Evolutionary conservation across 1,284 basidiomycete species (phyloP), one percentile per base, ranked within the genome.

Genomic region (Cryptococcus sp.): DNA sequence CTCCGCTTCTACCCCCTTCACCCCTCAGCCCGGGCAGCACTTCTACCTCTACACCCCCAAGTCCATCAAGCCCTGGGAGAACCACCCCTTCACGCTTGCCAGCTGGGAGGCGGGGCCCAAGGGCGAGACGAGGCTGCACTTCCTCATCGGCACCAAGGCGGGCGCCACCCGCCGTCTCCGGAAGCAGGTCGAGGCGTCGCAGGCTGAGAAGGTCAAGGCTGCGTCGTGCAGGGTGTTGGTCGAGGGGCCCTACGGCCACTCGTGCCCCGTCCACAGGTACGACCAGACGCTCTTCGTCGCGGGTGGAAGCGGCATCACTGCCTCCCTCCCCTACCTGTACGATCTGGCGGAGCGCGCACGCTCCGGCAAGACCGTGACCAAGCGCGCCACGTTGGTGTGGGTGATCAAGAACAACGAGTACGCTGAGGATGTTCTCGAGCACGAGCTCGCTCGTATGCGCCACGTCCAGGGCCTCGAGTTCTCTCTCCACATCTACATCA

Each of bases 181-280:
- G 23, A 59, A 49, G 24, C 23, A 35, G 23, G 39, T 59, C 11
- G 35, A 33, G 2, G 53, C 53, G 9, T 20, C 55, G 12, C 13
- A 49, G 35, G 23, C 15, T 46, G 20, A 38, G 24, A 49, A 40
- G 35, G 23, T 24, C 11, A 49, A 40, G 35, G 23, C 35, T 13
- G 40, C 52, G 2, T 24, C 46, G 6, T 45, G 23, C 1, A 40
- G 52, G 38, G 63, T 70, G 12, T 56, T 71, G 6, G 53, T 69
- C 2, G 71, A 73, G 50, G 71, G 71, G 7, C 70, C 71, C 3
- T 73, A 73, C 50, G 71, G 71, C 11, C 54, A 54, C 21, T 28
- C 52, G 11, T 46, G 62, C 21, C 56, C 59, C 0, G 40, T 73
- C 2, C 50, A 62, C 2, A 50, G 42, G 18, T 73, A 55, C 42